Conservation (phyloP, 2,329 filamentous ascomycete species). For the Botrytis hyacinthi region DNA sequence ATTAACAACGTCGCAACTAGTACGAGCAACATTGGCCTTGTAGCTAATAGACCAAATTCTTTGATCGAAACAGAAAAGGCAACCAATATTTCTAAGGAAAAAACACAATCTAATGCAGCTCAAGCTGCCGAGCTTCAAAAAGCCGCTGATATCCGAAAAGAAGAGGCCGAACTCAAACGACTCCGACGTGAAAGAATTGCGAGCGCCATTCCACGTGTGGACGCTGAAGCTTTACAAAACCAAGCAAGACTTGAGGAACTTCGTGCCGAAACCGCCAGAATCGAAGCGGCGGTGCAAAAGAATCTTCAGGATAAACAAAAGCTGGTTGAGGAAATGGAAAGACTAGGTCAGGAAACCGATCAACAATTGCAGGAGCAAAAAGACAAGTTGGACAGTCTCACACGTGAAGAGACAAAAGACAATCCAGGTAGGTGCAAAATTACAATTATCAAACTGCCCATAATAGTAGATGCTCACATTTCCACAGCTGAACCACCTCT, state of each 20-base stretch:
- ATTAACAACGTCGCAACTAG: slow-evolving; percentile 19
- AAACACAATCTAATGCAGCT: slow-evolving; percentile 29
- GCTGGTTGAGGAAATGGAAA: slow-evolving; percentile 39
- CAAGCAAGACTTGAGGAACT: slow-evolving; percentile 35
- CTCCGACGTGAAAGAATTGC: slow-evolving; percentile 38
- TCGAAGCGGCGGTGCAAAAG: slow-evolving; percentile 36
- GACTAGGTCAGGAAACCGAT: slow-evolving; percentile 39
- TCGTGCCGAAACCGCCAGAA: slow-evolving; percentile 36
- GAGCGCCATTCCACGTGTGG: slow-evolving; percentile 35
- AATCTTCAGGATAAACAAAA: slow-evolving; percentile 38
- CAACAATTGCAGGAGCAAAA: slow-evolving; percentile 38
- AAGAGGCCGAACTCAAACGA: slow-evolving; percentile 34
- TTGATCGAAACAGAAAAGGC: slow-evolving; percentile 35
- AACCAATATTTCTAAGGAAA: slow-evolving; percentile 27
- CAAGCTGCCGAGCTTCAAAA: slow-evolving; percentile 32
- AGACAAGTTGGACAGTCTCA: slow-evolving; percentile 37
- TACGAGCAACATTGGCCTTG: slow-evolving; percentile 12
- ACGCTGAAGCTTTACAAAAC: slow-evolving; percentile 38
- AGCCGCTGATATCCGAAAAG: slow-evolving; percentile 29
- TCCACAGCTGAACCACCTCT: background rate
- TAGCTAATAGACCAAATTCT: slow-evolving; percentile 30
- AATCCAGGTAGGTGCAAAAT: slow-evolving; percentile 30
- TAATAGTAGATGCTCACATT: slow-evolving; percentile 16
- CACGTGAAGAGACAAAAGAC: slow-evolving; percentile 32
- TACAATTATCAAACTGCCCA: background rate